Evolutionary conservation across 352 stramenopile species (phyloP).

Genomic region (Halophytophthora polymorphica): DNA sequence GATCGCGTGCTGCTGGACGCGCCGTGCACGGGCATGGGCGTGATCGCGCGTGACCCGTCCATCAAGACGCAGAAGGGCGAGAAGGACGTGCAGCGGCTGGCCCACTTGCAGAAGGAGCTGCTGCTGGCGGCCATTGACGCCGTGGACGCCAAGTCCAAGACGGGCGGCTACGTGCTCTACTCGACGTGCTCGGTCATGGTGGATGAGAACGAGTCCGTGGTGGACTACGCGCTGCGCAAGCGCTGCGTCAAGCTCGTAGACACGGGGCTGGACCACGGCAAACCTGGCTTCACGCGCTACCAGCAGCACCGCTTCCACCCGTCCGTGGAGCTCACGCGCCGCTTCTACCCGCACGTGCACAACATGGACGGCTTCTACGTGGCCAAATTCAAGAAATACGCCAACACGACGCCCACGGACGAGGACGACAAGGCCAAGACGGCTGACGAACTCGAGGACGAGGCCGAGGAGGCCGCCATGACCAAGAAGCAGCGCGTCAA

Average conservation of each 20-base stretch:
- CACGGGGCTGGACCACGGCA: conserved; percentile 96
- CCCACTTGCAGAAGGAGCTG: conserved; percentile 99
- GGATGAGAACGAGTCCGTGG: conserved; percentile 95
- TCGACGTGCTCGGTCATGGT: conserved; percentile 97
- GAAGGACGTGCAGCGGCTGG: conserved; percentile 87
- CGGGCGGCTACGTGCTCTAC: conserved; percentile 98
- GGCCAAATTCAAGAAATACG: conserved; percentile 99
- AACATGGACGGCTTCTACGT: conserved; percentile 99
- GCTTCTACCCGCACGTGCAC: conserved; percentile 99
- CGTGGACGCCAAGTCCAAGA: conserved; percentile 95
- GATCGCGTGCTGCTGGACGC: conserved; percentile 98
- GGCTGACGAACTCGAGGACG: conserved; percentile 63
- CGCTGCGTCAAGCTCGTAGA: conserved; percentile 98
- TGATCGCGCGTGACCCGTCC: conserved; percentile 97
- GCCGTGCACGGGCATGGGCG: conserved; percentile 96
- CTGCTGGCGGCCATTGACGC: conserved; percentile 98
- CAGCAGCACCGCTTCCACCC: conserved; percentile 98
- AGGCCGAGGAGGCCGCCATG: conserved; percentile 61
- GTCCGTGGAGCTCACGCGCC: conserved; percentile 91
- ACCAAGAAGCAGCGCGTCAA: conserved; percentile 86
- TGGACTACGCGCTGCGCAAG: conserved; percentile 98
- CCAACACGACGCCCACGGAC: conserved; percentile 87
- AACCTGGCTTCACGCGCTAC: conserved; percentile 90
- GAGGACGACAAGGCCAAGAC: conserved; percentile 70
- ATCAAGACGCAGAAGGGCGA: conserved; percentile 98